Evolutionary conservation across 2,329 filamentous ascomycete species (phyloP).

Genomic region (Cytospora piceicola): DNA sequence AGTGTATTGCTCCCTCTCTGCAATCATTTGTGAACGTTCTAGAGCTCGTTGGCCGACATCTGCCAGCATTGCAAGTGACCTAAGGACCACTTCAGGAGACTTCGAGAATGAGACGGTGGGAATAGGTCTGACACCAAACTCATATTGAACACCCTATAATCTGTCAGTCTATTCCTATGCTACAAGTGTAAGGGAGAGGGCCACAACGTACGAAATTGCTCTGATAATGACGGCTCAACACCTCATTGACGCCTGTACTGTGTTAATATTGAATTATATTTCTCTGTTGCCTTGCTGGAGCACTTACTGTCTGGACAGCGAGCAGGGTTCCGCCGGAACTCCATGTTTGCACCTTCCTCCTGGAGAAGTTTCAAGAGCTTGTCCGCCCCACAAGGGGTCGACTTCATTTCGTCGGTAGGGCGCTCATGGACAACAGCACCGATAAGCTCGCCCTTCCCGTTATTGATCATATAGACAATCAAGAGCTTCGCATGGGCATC

Average conservation of each 20-base stretch:
- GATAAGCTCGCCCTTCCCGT: slow-evolving; percentile 46
- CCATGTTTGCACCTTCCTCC: slow-evolving; percentile 46
- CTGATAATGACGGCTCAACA: slow-evolving; percentile 55
- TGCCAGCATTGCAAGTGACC: slow-evolving; percentile 55
- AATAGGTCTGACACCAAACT: slow-evolving; percentile 63
- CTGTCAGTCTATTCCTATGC: slow-evolving; percentile 33
- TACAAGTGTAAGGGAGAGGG: background rate
- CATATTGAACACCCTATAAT: slow-evolving; percentile 64
- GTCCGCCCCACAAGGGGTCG: slow-evolving; percentile 55
- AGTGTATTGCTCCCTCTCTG: slow-evolving; percentile 21
- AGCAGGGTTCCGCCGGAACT: slow-evolving; percentile 49
- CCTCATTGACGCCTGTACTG: slow-evolving; percentile 43
- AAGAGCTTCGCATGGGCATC: slow-evolving; percentile 29
- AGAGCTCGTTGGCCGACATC: slow-evolving; percentile 57
- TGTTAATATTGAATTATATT: slow-evolving; percentile 34
- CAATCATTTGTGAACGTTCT: slow-evolving; percentile 32
- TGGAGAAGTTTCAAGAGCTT: slow-evolving; percentile 58
- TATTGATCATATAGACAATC: slow-evolving; percentile 49
- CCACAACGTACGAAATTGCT: slow-evolving; percentile 53
- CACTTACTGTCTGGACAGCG: slow-evolving; percentile 41
- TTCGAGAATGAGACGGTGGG: slow-evolving; percentile 48
- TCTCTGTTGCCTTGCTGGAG: slow-evolving; percentile 17
- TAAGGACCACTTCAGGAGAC: slow-evolving; percentile 53
- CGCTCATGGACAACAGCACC: slow-evolving; percentile 61
- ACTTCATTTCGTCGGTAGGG: slow-evolving; percentile 53